Conservation (phyloP, 148 eudicot genomes). For the Salicornia ramosissima region DNA sequence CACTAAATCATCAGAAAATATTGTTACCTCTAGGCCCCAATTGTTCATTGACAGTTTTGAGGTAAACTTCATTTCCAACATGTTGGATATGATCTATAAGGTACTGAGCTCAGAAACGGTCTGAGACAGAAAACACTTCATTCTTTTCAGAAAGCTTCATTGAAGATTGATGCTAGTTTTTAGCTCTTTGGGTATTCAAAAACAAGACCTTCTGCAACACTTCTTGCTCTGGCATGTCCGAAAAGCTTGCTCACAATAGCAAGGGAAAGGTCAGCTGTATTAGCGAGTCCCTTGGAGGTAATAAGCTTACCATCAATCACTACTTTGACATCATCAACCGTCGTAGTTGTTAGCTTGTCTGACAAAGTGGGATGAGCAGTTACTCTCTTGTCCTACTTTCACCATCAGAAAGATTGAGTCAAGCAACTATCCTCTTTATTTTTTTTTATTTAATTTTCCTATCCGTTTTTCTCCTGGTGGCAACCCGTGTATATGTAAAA, state of each 20-base stretch:
- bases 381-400: slow-evolving; percentile 55
- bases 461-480: background rate
- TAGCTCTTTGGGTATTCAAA: slow-evolving; percentile 57
- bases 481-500: background rate
- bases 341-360: slow-evolving; percentile 27
- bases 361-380: slow-evolving; percentile 48
- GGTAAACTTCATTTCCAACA: background rate
- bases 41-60: background rate
- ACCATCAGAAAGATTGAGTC: slow-evolving; percentile 6
- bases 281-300: slow-evolving; percentile 68
- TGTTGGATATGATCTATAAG: background rate
- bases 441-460: background rate
- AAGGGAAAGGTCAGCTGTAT: slow-evolving; percentile 59
- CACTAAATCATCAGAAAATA: background rate
- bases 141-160: background rate
- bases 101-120: background rate
- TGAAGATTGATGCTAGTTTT: background rate
- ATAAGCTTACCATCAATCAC: slow-evolving; percentile 86
- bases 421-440: background rate
- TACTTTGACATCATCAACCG: slow-evolving; percentile 46
- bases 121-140: background rate
- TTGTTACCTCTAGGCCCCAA: background rate
- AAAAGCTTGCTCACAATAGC: slow-evolving; percentile 82
- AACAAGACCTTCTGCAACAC: slow-evolving; percentile 94
- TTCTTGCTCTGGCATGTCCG: slow-evolving; percentile 80